Conservation (phyloP, 2,329 filamentous ascomycete species). For the Mycocentrospora acerina region DNA sequence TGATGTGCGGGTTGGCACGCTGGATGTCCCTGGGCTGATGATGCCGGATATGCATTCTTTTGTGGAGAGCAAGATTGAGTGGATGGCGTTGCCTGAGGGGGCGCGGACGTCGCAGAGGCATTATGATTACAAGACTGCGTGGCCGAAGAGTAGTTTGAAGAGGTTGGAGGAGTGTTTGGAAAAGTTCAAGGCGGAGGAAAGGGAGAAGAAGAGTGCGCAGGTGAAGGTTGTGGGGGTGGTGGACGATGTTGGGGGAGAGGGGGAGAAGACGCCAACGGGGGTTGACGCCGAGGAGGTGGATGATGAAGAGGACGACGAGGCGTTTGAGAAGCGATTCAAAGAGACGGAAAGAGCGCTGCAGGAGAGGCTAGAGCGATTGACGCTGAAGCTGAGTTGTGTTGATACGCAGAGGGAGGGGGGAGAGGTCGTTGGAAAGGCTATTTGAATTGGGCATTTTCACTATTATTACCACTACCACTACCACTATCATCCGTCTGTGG, state of each 20-base stretch:
- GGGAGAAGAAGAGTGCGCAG: conserved; percentile 1
- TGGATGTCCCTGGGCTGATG: conserved; percentile 32
- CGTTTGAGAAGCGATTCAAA: conserved; percentile 27
- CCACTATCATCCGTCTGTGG: too few species aligned
- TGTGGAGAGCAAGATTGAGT: conserved; percentile 31
- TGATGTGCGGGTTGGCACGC: conserved; percentile 24
- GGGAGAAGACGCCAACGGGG: conserved; percentile 36
- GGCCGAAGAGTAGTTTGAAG: conserved; percentile 33
- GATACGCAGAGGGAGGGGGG: too few species aligned
- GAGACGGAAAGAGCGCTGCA: conserved; percentile 31
- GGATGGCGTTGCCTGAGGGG: conserved; percentile 27
- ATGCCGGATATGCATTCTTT: conserved; percentile 33
- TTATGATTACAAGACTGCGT: conserved; percentile 13
- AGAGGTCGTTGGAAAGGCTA: too few species aligned
- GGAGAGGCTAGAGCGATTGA: conserved; percentile 33
- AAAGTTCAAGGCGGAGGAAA: background rate
- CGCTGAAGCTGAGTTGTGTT: conserved; percentile 23
- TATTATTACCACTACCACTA: too few species aligned
- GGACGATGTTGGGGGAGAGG: conserved; percentile 6
- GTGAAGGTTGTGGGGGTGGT: conserved; percentile 8
- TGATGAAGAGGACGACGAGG: conserved; percentile 30
- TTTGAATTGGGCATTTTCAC: too few species aligned
- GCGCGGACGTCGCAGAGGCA: conserved; percentile 16
- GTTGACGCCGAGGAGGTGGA: conserved; percentile 10
- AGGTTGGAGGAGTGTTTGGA: conserved; percentile 20